Base-by-base conservation (phyloP, 202 grass and related monocot species). In the Panicum virgatum region DNA sequence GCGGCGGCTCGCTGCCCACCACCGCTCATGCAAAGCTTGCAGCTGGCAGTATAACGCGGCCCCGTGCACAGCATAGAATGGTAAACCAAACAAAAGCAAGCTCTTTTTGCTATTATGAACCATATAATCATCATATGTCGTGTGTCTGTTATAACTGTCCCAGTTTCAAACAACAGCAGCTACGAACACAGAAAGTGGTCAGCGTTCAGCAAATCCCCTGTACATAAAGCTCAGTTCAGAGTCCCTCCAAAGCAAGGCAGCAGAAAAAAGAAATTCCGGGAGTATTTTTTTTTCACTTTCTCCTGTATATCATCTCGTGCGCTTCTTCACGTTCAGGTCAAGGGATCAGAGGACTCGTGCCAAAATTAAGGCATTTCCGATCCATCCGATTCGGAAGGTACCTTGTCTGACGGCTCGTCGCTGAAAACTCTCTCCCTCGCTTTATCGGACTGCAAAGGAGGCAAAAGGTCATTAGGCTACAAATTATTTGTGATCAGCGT, bases 371-470 rank as follows among this genome's bases (percentile, higher is more conserved):
- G 14, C 9, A 36, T 56, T 67, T 1, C 26, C 2, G 14, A 19
- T 52, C 71, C 72, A 60, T 40, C 39, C 23, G 60, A 65, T 75
- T 51, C 69, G 50, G 72, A 78, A 74, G 59, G 9, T 40, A 51
- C 18, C 34, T 87, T 88, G 3, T 69, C 66, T 30, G 57, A 66
- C 19, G 16, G 86, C 16, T 84, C 88, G 67, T 83, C 78, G 4
- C 73, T 50, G 19, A 89, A 97, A 59, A 90, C 70, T 47, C 83
- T 73, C 36, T 94, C 86, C 75, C 83, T 90, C 3, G 91, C 94
- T 27, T 86, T 74, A 2, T 92, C 82, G 5, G 78, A 80, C 90
- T 94, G 88, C 71, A 90, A 58, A 40, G 22, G 10, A 9, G 8
- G 7, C 36, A 79, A 8, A 37, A 77, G 10, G 37, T 71, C 56